A percentile compares a stretch with the other conserved stretches of the same genome.
Conservation (phyloP, 345 rosid genomes). For the Camelina hispida region DNA sequence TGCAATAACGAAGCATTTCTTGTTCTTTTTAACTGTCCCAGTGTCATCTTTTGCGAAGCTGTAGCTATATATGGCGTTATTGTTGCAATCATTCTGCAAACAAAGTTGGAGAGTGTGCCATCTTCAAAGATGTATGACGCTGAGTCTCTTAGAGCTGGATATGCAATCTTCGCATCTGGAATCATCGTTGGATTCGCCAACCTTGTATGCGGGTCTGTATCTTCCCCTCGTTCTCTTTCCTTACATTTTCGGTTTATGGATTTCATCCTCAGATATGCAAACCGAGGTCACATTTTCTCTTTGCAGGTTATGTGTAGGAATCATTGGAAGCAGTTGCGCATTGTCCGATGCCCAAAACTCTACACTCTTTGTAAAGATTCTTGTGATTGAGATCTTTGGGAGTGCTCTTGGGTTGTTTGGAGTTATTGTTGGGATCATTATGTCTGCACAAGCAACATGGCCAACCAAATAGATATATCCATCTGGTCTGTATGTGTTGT, state of each 20-base stretch:
- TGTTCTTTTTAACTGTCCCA: slow-evolving; percentile 44
- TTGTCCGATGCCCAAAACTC: slow-evolving; percentile 99
- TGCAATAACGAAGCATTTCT: slow-evolving; percentile 21
- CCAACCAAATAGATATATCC: slow-evolving; percentile 59
- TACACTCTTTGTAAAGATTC: slow-evolving; percentile 93
- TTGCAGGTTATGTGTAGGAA: slow-evolving; percentile 89
- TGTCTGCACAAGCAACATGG: slow-evolving; percentile 99
- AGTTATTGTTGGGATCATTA: slow-evolving; percentile 97
- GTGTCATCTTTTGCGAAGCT: slow-evolving; percentile 98
- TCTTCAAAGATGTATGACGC: slow-evolving; percentile 68
- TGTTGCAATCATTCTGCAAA: slow-evolving; percentile 95
- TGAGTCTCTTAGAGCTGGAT: slow-evolving; percentile 98
- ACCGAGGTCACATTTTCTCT: slow-evolving; percentile 7
- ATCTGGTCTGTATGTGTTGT: background rate
- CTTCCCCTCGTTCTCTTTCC: slow-evolving; percentile 34
- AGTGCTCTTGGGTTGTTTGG: slow-evolving; percentile 99
- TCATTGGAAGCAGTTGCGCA: slow-evolving; percentile 99
- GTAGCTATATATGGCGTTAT: slow-evolving; percentile 99
- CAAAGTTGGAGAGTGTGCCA: slow-evolving; percentile 96
- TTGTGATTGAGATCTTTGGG: slow-evolving; percentile 97
- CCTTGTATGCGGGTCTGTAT: slow-evolving; percentile 90
- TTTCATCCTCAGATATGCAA: slow-evolving; percentile 3
- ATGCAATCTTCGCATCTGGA: slow-evolving; percentile 98
- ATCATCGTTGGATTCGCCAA: slow-evolving; percentile 98
- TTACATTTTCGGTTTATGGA: background rate